Evolutionary conservation across 2,329 filamentous ascomycete species (phyloP).

Genomic region (Aaosphaeria pasadenensis): DNA sequence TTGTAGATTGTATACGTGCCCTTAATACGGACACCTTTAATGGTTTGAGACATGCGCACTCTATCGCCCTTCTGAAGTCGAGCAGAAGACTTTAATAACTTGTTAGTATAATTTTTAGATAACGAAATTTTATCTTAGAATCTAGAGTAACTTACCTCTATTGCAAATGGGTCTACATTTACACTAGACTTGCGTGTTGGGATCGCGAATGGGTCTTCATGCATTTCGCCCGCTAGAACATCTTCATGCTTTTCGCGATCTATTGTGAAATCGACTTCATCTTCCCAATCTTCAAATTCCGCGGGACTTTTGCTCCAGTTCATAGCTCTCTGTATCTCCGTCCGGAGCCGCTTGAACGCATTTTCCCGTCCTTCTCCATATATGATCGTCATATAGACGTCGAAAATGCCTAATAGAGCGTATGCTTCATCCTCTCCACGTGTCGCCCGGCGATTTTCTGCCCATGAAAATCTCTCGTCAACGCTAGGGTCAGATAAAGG

Average conservation of each 20-base stretch:
- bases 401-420: background rate
- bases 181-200: conserved; percentile 21
- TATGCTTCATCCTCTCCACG: background rate
- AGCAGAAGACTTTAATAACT: too few relatives aligned
- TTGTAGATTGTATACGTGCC: conserved; percentile 18
- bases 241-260: background rate
- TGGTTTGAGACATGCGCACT: conserved; percentile 25
- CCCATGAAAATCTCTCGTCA: background rate
- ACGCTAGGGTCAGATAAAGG: background rate
- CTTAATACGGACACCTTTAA: conserved; percentile 16
- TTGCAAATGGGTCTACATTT: conserved; percentile 11
- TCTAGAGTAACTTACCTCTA: conserved; percentile 9
- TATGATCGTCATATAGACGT: background rate
- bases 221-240: too few relatives aligned
- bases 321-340: background rate
- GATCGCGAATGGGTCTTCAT: background rate
- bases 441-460: background rate
- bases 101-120: too few relatives aligned
- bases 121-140: too few relatives aligned
- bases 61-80: conserved; percentile 18
- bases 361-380: background rate
- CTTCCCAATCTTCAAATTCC: background rate
- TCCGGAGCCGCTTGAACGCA: background rate
- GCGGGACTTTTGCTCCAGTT: background rate
- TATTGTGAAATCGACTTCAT: background rate